Base-by-base conservation (phyloP, 371 early-diverging fungal genomes). In the Syncephalastrum sp. region DNA sequence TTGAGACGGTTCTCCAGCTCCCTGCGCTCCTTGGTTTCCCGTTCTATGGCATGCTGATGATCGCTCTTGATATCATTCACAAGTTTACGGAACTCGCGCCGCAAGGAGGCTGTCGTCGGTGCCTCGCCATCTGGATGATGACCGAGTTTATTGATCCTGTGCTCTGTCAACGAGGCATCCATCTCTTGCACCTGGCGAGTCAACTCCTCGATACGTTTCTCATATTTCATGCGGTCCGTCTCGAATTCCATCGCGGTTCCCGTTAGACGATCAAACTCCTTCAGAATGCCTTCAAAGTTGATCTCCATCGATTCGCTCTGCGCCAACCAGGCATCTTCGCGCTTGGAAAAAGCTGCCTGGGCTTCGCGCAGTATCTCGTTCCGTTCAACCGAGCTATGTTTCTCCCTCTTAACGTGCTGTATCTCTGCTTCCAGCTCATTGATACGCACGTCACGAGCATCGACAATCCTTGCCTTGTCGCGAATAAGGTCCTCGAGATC, bases 1-100 rank as follows among this genome's bases (percentile, higher is more conserved):
- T 83, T 77, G 1, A 83, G 60, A 19, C 65, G 68, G 3, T 61
- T 66, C 49, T 86, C 87, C 14, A 85, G 51, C 3, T 62, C 57
- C 25, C 74, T 72, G 56, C 74, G 74, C 65, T 86, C 87, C 13
- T 79, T 73, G 2, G 67, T 70, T 58, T 84, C 85, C 42, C 77
- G 68, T 10, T 80, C 75, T 6, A 85, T 52, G 1, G 68, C 55
- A 50, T 72, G 74, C 53, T 82, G 80, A 47, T 86, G 85, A 25
- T 86, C 85, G 6, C 65, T 52, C 48, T 82, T 78, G 53, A 82
- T 59, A 38, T 83, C 82, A n/a, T 54, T 69, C 55, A 85, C 80
- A 59, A 84, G 77, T 12, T 77, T 66, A 50, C 83, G 65, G 54
- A 86, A 86, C 45, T 86, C 87, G 55, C 75, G 82, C 21, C 87